Percentiles rank a stretch among this genome's conserved stretches.
Conservation (phyloP, 1,139 yeast genomes). For the Pneumocystis jirovecii region DNA sequence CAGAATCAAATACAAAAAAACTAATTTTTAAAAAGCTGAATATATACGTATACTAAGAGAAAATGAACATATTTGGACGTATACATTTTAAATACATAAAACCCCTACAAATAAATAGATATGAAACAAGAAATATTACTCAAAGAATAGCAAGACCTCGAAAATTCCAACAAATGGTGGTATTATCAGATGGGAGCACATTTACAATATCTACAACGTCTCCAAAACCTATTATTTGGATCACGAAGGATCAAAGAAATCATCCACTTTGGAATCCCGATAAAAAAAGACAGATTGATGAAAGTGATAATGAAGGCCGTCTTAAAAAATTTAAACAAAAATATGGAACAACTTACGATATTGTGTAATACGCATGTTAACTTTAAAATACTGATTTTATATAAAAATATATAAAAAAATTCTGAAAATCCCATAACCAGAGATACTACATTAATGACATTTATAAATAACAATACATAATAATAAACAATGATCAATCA, state of each 20-base stretch:
- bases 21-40: neutral
- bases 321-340: constrained; percentile 7
- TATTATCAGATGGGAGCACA: constrained; percentile 11
- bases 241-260: constrained; percentile 10
- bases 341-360: constrained; percentile 3
- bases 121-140: neutral
- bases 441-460: neutral
- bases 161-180: constrained; percentile 6
- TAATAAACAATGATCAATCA: neutral
- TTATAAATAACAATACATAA: neutral
- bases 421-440: neutral
- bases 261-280: constrained; percentile 10
- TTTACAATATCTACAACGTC: constrained; percentile 9
- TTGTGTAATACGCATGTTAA: neutral
- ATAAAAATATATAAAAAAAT: neutral
- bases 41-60: neutral
- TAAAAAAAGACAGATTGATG: neutral
- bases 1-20: neutral
- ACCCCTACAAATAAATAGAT: neutral
- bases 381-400: neutral
- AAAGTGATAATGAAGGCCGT: constrained; percentile 9
- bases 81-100: neutral
- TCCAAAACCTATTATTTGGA: constrained; percentile 8
- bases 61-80: neutral
- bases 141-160: constrained; percentile 6